phyloP scores from a whole-genome alignment of 2,329 filamentous ascomycete genomes.

The Colletotrichum magnum region DNA sequence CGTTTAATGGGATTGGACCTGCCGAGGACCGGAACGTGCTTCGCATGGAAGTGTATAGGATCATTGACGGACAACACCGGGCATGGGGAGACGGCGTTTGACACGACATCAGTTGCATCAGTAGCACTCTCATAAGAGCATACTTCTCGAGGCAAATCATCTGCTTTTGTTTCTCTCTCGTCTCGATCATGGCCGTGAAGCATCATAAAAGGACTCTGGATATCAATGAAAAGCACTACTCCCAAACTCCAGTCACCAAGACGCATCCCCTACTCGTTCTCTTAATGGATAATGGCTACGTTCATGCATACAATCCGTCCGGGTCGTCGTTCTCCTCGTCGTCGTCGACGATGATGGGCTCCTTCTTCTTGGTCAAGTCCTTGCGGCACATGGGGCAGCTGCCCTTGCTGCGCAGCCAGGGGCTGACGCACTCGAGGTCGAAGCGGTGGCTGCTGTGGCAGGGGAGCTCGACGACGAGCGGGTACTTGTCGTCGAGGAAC shows the following conservation, averaged over 20 bases:
- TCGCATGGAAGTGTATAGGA: not conserved
- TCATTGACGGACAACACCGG: constrained; percentile 10
- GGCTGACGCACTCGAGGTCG: constrained; percentile 77
- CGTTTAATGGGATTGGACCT: not conserved
- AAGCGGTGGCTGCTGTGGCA: constrained; percentile 72
- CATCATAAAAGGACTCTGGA: constrained; percentile 5
- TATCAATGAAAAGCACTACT: constrained; percentile 33
- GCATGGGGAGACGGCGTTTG: not conserved
- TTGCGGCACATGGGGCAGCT: constrained; percentile 75
- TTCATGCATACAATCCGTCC: constrained; percentile 61
- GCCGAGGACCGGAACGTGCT: not conserved
- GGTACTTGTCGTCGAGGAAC: constrained; percentile 74
- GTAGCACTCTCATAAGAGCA: constrained; percentile 18
- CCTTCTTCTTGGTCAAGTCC: constrained; percentile 70
- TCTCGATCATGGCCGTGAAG: constrained; percentile 11
- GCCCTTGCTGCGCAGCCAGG: constrained; percentile 75
- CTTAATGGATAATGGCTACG: not conserved
- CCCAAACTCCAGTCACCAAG: constrained; percentile 14
- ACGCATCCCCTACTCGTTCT: not conserved
- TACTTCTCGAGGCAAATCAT: not conserved
- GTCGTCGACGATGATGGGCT: constrained; percentile 60
- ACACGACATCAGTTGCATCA: constrained; percentile 7
- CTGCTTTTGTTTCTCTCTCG: too few relatives aligned
- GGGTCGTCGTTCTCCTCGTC: constrained; percentile 67
- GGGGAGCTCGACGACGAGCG: constrained; percentile 74